Evolutionary conservation across 441 rosid genomes (phyloP).

Genomic region (Euphorbia neoarborescens): DNA sequence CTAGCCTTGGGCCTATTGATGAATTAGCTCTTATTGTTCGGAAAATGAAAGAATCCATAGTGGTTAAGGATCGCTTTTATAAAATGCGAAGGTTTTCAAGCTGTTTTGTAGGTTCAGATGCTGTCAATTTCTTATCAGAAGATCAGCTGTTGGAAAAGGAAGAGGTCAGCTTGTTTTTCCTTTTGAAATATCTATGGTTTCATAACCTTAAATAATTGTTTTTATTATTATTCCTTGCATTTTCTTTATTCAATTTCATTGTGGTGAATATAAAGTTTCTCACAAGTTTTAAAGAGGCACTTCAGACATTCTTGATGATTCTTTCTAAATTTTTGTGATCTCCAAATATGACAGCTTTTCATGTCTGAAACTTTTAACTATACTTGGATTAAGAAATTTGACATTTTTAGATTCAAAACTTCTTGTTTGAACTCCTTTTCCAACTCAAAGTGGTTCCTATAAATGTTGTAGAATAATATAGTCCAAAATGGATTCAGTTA

Average conservation of each 20-base stretch:
- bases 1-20: conserved; percentile 53
- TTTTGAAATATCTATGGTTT: neutral
- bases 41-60: conserved; percentile 60
- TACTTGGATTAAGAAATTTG: neutral
- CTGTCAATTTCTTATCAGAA: conserved; percentile 56
- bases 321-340: neutral
- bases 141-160: conserved; percentile 67
- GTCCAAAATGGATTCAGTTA: neutral
- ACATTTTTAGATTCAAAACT: neutral
- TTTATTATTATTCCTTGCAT: neutral
- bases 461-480: neutral
- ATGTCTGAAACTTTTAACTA: neutral
- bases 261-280: neutral
- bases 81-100: conserved; percentile 58
- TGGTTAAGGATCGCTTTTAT: conserved; percentile 64
- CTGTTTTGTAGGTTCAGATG: conserved; percentile 74
- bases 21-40: conserved; percentile 64
- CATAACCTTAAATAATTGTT: neutral
- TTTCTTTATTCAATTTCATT: neutral
- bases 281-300: neutral
- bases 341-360: neutral
- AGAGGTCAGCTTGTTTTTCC: conserved; percentile 41
- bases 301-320: neutral
- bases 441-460: neutral
- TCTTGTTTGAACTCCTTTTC: neutral